A percentile compares a stretch with the other conserved stretches of the same genome.
Evolutionary conservation across 805 yeast genomes (phyloP).

Genomic region (Henningerozyma blattae): DNA sequence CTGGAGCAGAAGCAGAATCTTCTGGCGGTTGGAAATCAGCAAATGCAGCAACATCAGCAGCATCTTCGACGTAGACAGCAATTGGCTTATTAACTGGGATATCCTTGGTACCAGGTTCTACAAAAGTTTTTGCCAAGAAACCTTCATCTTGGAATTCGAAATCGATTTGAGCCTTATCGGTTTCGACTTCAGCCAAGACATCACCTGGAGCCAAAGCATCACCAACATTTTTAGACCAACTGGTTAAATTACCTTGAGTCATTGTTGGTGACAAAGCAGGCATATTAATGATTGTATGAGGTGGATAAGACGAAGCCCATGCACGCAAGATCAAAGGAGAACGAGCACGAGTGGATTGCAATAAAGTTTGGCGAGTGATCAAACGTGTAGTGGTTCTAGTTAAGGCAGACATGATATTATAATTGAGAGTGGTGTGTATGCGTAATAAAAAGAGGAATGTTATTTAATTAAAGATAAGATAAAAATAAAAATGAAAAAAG

Average conservation of each 20-base stretch:
- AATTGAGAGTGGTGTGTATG: background rate
- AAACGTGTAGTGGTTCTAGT: constrained; percentile 16
- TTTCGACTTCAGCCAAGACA: constrained; percentile 90
- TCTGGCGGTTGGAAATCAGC: constrained; percentile 81
- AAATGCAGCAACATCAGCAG: constrained; percentile 76
- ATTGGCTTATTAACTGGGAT: constrained; percentile 91
- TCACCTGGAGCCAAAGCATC: constrained; percentile 87
- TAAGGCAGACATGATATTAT: constrained; percentile 18
- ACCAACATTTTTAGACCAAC: constrained; percentile 85
- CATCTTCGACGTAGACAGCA: constrained; percentile 90
- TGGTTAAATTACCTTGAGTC: constrained; percentile 88
- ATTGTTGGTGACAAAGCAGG: constrained; percentile 99
- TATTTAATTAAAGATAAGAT: too few species aligned
- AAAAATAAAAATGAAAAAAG: too few species aligned
- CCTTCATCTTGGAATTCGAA: constrained; percentile 98
- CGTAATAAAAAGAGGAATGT: background rate
- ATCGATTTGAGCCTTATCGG: constrained; percentile 97
- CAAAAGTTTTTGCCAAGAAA: constrained; percentile 72
- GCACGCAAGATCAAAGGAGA: background rate
- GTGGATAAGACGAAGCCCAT: constrained; percentile 41
- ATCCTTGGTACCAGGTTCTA: constrained; percentile 79
- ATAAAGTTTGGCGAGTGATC: too few species aligned
- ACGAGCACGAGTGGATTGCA: background rate
- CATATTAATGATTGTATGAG: constrained; percentile 86
- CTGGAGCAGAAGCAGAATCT: constrained; percentile 28